Conservation (phyloP, 306 rosid genomes). For the Prunus campanulata region DNA sequence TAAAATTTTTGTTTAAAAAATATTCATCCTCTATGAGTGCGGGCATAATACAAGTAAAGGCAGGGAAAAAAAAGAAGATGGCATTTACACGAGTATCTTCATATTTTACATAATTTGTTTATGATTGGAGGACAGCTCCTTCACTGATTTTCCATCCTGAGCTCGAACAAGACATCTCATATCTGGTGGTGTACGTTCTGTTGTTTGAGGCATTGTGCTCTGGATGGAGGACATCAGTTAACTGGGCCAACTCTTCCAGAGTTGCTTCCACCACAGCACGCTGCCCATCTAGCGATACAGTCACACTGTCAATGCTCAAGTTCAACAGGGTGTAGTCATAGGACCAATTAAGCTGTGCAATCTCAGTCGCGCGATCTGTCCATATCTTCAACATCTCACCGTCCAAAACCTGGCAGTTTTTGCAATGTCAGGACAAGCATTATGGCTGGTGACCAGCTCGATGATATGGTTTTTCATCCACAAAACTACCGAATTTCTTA, state of each 20-base stretch:
- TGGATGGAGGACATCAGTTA: conserved; percentile 63
- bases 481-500: conserved; percentile 20
- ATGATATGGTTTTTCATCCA: conserved; percentile 11
- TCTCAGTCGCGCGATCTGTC: conserved; percentile 86
- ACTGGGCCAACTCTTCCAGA: conserved; percentile 62
- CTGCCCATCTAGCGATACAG: conserved; percentile 68
- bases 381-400: conserved; percentile 95
- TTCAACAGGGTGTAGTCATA: conserved; percentile 65
- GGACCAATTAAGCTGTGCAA: conserved; percentile 84
- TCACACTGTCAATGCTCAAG: conserved; percentile 81
- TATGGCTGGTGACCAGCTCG: neutral
- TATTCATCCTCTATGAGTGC: too few species aligned
- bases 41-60: neutral
- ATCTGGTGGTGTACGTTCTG: conserved; percentile 83
- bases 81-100: conserved; percentile 29
- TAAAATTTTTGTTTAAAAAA: too few species aligned
- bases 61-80: neutral
- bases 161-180: conserved; percentile 63
- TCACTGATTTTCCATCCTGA: conserved; percentile 87
- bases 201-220: conserved; percentile 65
- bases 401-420: conserved; percentile 66
- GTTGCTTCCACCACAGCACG: conserved; percentile 95
- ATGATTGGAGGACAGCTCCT: conserved; percentile 90
- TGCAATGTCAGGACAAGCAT: conserved; percentile 21
- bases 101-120: conserved; percentile 17